These are phyloP conservation scores for Cadophora gregata DNA, from an alignment of 2,329 filamentous ascomycete species.

Conservation along the genomic window DNA sequence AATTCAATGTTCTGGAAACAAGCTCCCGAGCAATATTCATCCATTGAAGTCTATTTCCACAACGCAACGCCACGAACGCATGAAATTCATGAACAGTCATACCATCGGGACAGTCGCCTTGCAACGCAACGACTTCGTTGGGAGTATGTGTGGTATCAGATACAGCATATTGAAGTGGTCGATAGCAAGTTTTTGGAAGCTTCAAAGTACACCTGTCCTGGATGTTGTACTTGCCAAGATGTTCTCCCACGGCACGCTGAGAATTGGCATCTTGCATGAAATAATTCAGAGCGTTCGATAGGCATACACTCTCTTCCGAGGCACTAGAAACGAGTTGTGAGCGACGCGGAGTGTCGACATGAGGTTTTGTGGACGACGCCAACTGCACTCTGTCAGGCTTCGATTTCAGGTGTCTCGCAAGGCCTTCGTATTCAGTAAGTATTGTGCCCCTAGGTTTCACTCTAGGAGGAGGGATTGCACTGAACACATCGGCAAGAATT, in stretches of 20 bases:
- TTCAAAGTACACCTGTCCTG: slow-evolving; percentile 49
- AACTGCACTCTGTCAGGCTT: slow-evolving; percentile 27
- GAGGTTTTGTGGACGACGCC: slow-evolving; percentile 29
- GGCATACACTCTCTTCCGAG: slow-evolving; percentile 48
- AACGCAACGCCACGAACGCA: slow-evolving; percentile 54
- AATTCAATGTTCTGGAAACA: slow-evolving; percentile 53
- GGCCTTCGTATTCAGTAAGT: slow-evolving; percentile 20
- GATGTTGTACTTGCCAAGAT: slow-evolving; percentile 37
- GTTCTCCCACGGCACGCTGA: slow-evolving; percentile 24
- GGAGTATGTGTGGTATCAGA: slow-evolving; percentile 42
- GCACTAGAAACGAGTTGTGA: slow-evolving; percentile 38
- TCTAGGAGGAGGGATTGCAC: slow-evolving; percentile 5
- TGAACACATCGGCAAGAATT: slow-evolving; percentile 50
- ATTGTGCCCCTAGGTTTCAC: slow-evolving; percentile 15
- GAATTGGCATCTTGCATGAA: slow-evolving; percentile 46
- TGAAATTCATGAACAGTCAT: slow-evolving; percentile 61
- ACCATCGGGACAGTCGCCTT: slow-evolving; percentile 53
- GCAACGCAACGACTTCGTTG: slow-evolving; percentile 59
- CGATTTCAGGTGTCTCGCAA: slow-evolving; percentile 19
- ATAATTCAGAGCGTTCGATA: slow-evolving; percentile 53
- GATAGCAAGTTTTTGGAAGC: slow-evolving; percentile 43
- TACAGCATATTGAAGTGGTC: slow-evolving; percentile 39
- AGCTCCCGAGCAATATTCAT: slow-evolving; percentile 61
- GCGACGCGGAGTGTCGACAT: slow-evolving; percentile 45
- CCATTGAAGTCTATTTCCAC: slow-evolving; percentile 47